phyloP scores from a whole-genome alignment of 2,329 filamentous ascomycete genomes.

The Drechslera avenae region DNA sequence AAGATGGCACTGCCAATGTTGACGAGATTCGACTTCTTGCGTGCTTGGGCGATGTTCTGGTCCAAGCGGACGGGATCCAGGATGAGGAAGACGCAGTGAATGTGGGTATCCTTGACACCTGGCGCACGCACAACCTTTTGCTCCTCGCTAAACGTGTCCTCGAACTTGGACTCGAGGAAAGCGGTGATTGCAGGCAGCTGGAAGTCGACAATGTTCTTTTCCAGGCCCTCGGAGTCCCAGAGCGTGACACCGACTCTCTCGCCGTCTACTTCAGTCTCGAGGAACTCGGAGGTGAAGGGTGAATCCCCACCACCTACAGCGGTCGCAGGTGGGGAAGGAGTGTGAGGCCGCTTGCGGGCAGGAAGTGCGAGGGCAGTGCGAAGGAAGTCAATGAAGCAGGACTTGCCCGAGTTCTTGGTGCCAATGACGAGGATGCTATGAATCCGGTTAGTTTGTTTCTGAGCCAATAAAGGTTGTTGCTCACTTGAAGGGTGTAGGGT shows the following conservation, averaged over 20 bases:
- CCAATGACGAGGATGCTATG: conserved; percentile 89
- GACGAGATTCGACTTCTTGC: conserved; percentile 59
- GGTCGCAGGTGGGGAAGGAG: conserved; percentile 51
- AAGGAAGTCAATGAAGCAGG: conserved; percentile 94
- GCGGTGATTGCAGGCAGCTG: conserved; percentile 89
- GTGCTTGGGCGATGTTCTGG: conserved; percentile 71
- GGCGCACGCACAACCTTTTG: conserved; percentile 96
- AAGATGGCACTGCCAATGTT: conserved; percentile 57
- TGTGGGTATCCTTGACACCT: conserved; percentile 92
- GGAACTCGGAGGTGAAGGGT: conserved; percentile 80
- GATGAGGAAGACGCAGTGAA: conserved; percentile 92
- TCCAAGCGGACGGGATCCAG: conserved; percentile 88
- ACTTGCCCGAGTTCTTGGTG: conserved; percentile 86
- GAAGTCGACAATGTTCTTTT: conserved; percentile 93
- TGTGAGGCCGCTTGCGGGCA: conserved; percentile 70
- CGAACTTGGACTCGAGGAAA: conserved; percentile 97
- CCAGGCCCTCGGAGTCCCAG: conserved; percentile 94
- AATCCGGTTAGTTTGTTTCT: conserved; percentile 17
- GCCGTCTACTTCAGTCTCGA: conserved; percentile 92
- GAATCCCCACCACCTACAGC: conserved; percentile 52
- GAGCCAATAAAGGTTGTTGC: conserved; percentile 47
- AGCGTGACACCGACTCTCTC: conserved; percentile 91
- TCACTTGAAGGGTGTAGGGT: conserved; percentile 98
- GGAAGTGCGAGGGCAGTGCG: conserved; percentile 83
- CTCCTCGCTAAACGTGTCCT: conserved; percentile 96